phyloP scores from a whole-genome alignment of 129 eudicot species.

The Escallonia herrerae region DNA sequence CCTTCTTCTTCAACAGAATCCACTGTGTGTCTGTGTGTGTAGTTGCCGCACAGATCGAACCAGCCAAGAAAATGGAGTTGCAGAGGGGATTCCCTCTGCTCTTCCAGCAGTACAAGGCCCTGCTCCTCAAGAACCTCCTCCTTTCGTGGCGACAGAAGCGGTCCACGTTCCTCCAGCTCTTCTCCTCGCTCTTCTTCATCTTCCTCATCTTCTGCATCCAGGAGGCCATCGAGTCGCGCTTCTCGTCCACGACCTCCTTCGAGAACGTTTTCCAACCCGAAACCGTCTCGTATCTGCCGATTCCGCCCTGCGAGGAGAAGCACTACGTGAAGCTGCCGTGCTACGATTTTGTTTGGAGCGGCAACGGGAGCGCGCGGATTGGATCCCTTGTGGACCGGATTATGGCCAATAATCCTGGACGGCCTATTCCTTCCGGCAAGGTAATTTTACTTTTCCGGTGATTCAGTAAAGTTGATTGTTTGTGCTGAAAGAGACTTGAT shows the following conservation, averaged over 20 bases:
- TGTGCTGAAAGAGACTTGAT: too few species aligned
- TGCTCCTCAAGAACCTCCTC: constrained; percentile 55
- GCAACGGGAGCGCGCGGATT: constrained; percentile 37
- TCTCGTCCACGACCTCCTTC: constrained; percentile 34
- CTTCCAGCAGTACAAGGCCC: constrained; percentile 59
- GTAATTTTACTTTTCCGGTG: constrained; percentile 11
- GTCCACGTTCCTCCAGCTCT: constrained; percentile 54
- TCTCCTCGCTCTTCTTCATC: constrained; percentile 68
- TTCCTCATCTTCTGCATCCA: constrained; percentile 59
- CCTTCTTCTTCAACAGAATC: too few species aligned
- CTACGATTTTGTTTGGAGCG: constrained; percentile 91
- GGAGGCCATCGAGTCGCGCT: constrained; percentile 48
- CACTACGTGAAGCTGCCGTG: constrained; percentile 52
- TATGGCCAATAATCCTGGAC: constrained; percentile 75
- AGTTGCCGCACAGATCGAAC: not conserved
- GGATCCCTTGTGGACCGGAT: constrained; percentile 51
- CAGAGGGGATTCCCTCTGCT: constrained; percentile 53
- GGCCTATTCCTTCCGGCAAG: constrained; percentile 69
- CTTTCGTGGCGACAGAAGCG: constrained; percentile 72
- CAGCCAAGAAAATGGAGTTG: constrained; percentile 34
- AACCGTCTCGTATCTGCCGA: constrained; percentile 37
- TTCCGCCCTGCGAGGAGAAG: constrained; percentile 80
- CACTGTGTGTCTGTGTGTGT: too few species aligned
- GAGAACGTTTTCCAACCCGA: constrained; percentile 36
- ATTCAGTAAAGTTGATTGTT: too few species aligned